phyloP scores from a whole-genome alignment of 2,329 filamentous ascomycete genomes.

The Alternaria gaisen region DNA sequence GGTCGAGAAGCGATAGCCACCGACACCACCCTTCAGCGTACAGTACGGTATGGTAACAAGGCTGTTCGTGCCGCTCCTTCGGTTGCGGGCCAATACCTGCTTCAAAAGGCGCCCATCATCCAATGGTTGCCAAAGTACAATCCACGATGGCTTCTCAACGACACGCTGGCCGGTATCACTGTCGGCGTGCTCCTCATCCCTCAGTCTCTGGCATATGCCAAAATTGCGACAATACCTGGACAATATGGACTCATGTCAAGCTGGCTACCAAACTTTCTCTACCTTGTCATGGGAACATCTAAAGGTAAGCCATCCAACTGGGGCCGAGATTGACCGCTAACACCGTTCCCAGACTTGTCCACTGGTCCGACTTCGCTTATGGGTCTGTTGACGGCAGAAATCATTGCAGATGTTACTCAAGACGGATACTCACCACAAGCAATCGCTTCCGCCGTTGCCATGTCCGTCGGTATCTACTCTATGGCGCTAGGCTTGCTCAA shows the following conservation, averaged over 20 bases:
- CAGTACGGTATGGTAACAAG: slow-evolving; percentile 40
- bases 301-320: slow-evolving; percentile 26
- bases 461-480: slow-evolving; percentile 70
- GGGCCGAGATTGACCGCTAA: slow-evolving; percentile 47
- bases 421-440: slow-evolving; percentile 62
- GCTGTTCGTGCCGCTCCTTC: slow-evolving; percentile 58
- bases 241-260: slow-evolving; percentile 87
- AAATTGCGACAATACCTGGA: slow-evolving; percentile 89
- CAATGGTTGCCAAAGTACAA: slow-evolving; percentile 71
- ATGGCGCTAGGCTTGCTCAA: slow-evolving; percentile 68
- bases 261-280: slow-evolving; percentile 93
- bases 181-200: slow-evolving; percentile 84
- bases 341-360: slow-evolving; percentile 64
- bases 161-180: slow-evolving; percentile 71
- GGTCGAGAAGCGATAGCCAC: slow-evolving; percentile 30
- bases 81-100: slow-evolving; percentile 63
- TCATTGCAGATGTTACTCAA: slow-evolving; percentile 62
- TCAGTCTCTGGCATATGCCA: slow-evolving; percentile 95
- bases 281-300: slow-evolving; percentile 91
- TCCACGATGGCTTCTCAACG: slow-evolving; percentile 68
- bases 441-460: slow-evolving; percentile 68
- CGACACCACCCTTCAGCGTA: slow-evolving; percentile 42
- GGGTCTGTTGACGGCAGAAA: slow-evolving; percentile 69
- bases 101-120: slow-evolving; percentile 69
- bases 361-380: slow-evolving; percentile 72